Base-by-base conservation (phyloP, 1,284 basidiomycete species). In the Exsudoporus floridanus region DNA sequence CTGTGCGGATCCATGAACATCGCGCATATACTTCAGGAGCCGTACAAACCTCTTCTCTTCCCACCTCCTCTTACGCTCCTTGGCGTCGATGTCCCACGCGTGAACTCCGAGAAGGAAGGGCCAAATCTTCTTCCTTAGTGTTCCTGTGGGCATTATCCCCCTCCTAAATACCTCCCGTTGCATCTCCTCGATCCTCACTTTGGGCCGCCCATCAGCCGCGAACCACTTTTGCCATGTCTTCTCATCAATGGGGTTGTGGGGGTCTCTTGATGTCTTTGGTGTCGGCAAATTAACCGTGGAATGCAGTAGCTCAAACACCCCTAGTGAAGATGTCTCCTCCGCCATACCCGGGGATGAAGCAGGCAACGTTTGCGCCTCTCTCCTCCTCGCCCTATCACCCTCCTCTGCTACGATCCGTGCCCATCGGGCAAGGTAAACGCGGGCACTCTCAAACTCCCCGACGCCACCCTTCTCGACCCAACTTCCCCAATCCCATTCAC, bases 391-490 rank as follows among this genome's bases (percentile, higher is more conserved):
- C 12, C 90, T 80, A 68, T 98, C 94, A 7, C 94, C 94, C 68
- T 97, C 94, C 71, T 97, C 94, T 1, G 94, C 96, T 0, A 99
- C 96, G 42, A 94, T 87, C 48, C 94, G 79, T 0, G 97, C 96
- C 97, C 97, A 99, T 28, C 92, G 82, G 1, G 97, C 97, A 8
- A 99, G 81, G 69, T 98, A 99, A 6, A 99, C 92, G 4, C 96
- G 78, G 0, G 97, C 96, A 52, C 90, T 90, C 70, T 99, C 97
- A 68, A 96, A 99, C 70, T 95, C 93, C 13, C 88, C 91, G 9
- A 93, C 88, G 5, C 90, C 92, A 14, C 90, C 90, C 63, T 90
- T 86, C 66, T 91, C 87, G 9, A 91, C 84, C 88, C 88, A 90
- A 58, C 88, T 90, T 12, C 86, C 83, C 83, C 91, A 90, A 60